Conservation (phyloP, 106 monocot genomes). For the Gastrodia elata region DNA sequence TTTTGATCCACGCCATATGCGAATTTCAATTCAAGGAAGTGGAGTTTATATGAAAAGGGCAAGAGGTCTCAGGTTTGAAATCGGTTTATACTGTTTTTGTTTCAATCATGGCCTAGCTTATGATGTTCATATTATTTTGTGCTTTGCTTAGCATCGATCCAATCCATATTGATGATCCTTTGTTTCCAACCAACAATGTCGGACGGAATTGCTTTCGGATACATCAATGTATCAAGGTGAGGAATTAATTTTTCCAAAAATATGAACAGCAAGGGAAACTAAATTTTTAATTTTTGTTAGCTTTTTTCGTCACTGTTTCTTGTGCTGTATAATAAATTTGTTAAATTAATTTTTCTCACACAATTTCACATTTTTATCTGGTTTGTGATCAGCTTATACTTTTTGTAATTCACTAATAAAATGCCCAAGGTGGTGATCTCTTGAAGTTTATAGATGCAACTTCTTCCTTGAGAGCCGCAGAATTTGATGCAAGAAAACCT, state of each 20-base stretch:
- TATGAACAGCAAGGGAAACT: not conserved
- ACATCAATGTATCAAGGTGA: slow-evolving; percentile 98
- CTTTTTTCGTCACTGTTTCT: not conserved
- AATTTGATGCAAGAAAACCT: too few relatives aligned
- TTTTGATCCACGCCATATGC: slow-evolving; percentile 99
- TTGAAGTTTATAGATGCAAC: too few relatives aligned
- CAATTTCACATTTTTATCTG: not conserved
- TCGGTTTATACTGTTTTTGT: not conserved
- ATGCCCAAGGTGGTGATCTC: too few relatives aligned
- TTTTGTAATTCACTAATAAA: not conserved
- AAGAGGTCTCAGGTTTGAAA: slow-evolving; percentile 77
- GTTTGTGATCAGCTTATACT: not conserved
- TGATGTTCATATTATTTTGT: slow-evolving; percentile 7
- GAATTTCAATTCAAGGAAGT: slow-evolving; percentile 89
- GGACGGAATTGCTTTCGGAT: slow-evolving; percentile 95
- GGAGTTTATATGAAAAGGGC: slow-evolving; percentile 92
- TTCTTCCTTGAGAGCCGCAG: too few relatives aligned
- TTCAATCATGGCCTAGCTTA: not conserved
- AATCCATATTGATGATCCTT: slow-evolving; percentile 94
- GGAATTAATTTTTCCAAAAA: slow-evolving; percentile 1
- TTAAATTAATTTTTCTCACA: not conserved
- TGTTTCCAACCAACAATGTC: slow-evolving; percentile 82
- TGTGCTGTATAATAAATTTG: not conserved
- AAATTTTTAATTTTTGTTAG: not conserved
- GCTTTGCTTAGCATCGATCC: slow-evolving; percentile 80